Conservation (phyloP, 176 grass and related monocot species). For the Thalia dealbata region DNA sequence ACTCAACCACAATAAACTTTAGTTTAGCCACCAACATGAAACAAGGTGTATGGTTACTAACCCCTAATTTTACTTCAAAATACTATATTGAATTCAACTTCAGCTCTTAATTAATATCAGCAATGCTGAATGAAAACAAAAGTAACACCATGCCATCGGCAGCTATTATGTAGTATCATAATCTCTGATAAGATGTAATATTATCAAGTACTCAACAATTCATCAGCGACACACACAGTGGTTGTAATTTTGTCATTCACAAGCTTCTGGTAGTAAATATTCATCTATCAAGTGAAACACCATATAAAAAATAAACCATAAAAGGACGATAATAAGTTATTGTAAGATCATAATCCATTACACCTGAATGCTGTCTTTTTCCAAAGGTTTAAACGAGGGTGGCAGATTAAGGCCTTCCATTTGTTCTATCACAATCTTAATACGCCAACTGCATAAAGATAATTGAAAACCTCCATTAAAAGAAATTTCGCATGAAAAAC, state of each 20-base stretch:
- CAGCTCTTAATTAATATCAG: not conserved
- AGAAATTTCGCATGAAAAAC: conserved; percentile 11
- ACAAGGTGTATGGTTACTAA: not conserved
- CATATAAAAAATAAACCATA: not conserved
- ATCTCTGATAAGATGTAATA: not conserved
- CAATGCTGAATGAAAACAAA: not conserved
- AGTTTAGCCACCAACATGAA: too few relatives aligned
- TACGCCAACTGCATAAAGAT: conserved; percentile 59
- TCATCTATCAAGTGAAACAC: not conserved
- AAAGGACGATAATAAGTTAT: not conserved
- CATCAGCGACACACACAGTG: not conserved
- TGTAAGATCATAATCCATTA: not conserved
- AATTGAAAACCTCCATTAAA: conserved; percentile 8
- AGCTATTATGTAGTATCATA: not conserved
- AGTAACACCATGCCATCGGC: not conserved
- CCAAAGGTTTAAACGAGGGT: conserved; percentile 46
- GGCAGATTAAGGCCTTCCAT: conserved; percentile 44
- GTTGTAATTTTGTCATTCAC: not conserved
- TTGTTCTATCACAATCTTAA: conserved; percentile 52
- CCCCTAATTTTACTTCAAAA: not conserved
- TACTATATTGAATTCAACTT: not conserved
- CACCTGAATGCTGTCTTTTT: conserved; percentile 63
- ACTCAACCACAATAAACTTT: too few relatives aligned
- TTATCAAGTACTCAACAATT: not conserved
- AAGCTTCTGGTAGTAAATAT: not conserved